These are phyloP conservation scores for Ophiostoma tasmaniense DNA, from an alignment of 2,329 filamentous ascomycete species.

Conservation along the genomic window DNA sequence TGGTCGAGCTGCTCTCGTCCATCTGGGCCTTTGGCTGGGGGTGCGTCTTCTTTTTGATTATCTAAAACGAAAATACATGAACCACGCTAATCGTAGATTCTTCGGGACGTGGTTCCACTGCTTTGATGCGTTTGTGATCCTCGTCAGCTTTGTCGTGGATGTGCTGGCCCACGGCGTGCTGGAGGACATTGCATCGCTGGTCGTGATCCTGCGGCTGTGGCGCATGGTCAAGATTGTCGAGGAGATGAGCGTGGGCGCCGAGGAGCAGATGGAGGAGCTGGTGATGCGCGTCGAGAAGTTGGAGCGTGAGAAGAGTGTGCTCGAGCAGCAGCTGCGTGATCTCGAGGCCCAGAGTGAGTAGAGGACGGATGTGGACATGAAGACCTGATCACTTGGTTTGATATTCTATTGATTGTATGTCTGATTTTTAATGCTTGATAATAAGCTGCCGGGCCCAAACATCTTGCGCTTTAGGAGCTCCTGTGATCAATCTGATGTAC, in stretches of 20 bases:
- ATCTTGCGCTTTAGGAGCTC: not conserved
- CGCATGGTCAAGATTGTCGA: slow-evolving; percentile 63
- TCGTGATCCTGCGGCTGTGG: slow-evolving; percentile 59
- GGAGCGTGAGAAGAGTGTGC: slow-evolving; percentile 37
- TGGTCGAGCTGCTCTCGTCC: slow-evolving; percentile 48
- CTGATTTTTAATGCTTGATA: not conserved
- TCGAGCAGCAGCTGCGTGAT: slow-evolving; percentile 20
- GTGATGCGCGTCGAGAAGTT: slow-evolving; percentile 43
- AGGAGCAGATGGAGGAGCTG: slow-evolving; percentile 53
- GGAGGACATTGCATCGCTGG: slow-evolving; percentile 57
- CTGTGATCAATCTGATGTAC: not conserved
- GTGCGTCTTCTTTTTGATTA: not conserved
- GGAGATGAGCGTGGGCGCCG: slow-evolving; percentile 54
- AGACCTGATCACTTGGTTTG: no score
- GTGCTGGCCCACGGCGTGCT: slow-evolving; percentile 49
- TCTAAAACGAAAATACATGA: no score
- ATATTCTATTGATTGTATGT: no score
- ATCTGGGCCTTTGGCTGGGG: slow-evolving; percentile 52
- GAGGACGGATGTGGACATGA: no score
- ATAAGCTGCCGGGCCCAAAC: not conserved
- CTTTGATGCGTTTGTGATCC: slow-evolving; percentile 56
- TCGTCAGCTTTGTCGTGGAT: slow-evolving; percentile 54
- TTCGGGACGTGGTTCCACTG: slow-evolving; percentile 52
- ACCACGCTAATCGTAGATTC: slow-evolving; percentile 36
- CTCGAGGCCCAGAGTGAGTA: slow-evolving; percentile 4